These are phyloP conservation scores for Paulinella micropora DNA, from an alignment of 78 protist genomes.

Conservation along the genomic window DNA sequence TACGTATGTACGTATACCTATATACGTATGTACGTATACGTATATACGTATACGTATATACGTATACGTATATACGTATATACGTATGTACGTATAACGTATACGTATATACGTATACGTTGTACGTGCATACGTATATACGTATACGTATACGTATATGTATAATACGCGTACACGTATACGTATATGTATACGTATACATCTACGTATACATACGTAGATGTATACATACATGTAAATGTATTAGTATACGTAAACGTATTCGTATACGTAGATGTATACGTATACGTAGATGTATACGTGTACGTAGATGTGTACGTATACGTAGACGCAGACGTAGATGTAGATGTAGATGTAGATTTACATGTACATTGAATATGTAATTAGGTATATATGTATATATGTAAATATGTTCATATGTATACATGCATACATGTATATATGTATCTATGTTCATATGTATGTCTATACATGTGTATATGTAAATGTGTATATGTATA, in stretches of 20 bases:
- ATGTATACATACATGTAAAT: not conserved
- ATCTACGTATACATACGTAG: not conserved
- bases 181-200: not conserved
- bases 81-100: not conserved
- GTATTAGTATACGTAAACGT: not conserved
- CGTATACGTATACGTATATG: not conserved
- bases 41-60: too few relatives aligned
- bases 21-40: too few relatives aligned
- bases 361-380: not conserved
- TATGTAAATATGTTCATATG: not conserved
- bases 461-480: not conserved
- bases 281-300: not conserved
- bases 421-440: not conserved
- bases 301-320: not conserved
- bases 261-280: not conserved
- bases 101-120: not conserved
- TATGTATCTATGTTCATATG: not conserved
- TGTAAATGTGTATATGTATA: not conserved
- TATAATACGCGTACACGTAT: not conserved
- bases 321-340: not conserved
- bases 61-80: not conserved
- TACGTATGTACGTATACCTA: not conserved
- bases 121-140: not conserved
- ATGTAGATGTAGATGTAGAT: not conserved
- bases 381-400: not conserved